A percentile compares a stretch with the other conserved stretches of the same genome.
Conservation (phyloP, 2,329 filamentous ascomycete genomes). For the Alternaria arborescens region DNA sequence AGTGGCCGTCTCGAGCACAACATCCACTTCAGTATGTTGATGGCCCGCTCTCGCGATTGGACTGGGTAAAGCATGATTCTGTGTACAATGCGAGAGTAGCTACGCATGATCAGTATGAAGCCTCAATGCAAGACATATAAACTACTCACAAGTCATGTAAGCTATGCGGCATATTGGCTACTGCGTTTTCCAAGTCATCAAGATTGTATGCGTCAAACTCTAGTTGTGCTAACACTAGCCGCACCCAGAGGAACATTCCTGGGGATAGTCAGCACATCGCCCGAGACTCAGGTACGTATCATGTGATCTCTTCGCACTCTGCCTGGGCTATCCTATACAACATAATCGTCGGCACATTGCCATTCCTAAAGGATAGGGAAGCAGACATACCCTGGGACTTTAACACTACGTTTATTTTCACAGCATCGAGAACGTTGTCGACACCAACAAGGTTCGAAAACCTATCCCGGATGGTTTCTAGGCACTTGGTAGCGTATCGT, state of each 20-base stretch:
- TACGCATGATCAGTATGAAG: background rate
- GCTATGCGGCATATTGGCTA: background rate
- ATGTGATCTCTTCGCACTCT: no score
- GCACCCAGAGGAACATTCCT: conserved; percentile 19
- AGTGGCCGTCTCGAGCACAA: background rate
- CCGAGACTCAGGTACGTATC: background rate
- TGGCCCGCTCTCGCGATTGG: background rate
- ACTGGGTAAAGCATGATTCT: background rate
- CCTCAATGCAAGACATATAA: accelerated
- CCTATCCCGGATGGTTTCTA: background rate
- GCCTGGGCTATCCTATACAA: no score
- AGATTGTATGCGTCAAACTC: conserved; percentile 5
- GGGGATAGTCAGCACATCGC: conserved; percentile 9
- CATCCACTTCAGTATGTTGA: conserved; percentile 8
- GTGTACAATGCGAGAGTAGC: background rate
- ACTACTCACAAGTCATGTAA: background rate
- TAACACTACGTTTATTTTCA: background rate
- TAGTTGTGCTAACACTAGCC: conserved; percentile 3
- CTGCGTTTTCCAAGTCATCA: background rate
- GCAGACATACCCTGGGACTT: background rate
- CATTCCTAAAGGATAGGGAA: accelerated
- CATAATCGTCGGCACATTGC: no score
- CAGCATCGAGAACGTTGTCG: conserved; percentile 14
- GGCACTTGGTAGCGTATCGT: background rate
- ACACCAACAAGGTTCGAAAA: conserved; percentile 1